Base-by-base conservation (phyloP, 2,329 filamentous ascomycete genomes). In the Polychaeton citri region DNA sequence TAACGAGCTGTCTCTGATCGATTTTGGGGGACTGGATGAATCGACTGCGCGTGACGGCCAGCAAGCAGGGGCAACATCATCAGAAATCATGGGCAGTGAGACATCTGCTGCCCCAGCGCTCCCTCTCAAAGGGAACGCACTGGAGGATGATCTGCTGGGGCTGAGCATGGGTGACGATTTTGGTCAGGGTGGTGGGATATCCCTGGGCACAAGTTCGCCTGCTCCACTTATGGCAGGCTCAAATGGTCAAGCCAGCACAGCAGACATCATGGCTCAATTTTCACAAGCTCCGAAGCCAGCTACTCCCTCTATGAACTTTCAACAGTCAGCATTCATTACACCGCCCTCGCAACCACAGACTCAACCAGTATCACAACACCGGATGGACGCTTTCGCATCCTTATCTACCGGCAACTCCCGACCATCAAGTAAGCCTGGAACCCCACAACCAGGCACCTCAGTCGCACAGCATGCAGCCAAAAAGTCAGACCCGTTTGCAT, bases 101-200 rank as follows among this genome's bases (percentile, higher is more conserved):
- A 39, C 38, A 13, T 55, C 67, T 18, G 58, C 63, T 9, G 50
- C 58, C 18, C 57, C 64, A 6, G 44, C 54, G 32, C 49, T 57
- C 21, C 45, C 60, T 19, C 60, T 62, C 16, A 71, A 74, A 38
- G 63, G 73, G 1, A 76, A 73, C 36, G 78, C 81, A 10, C 59
- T 96, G 16, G 87, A 95, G 53, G 87, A 92, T 55, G 90, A 98
- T 53, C 67, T 98, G 6, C 68, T 98, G 4, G 90, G 90, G 0
- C 64, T 98, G 30, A 92, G 86, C 28, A 74, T 98, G 51, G 76
- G 76, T 33, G 78, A 81, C 39, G 69, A 62, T 38, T 88, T 77
- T 51, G 79, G 81, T 9, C 75, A 82, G 51, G 75, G 77, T 5
- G 87, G 88, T 32, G 79, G 79, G 34, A 93, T 96, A 44, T 79